Conservation (phyloP, 345 rosid genomes). For the Dipteronia sinensis region DNA sequence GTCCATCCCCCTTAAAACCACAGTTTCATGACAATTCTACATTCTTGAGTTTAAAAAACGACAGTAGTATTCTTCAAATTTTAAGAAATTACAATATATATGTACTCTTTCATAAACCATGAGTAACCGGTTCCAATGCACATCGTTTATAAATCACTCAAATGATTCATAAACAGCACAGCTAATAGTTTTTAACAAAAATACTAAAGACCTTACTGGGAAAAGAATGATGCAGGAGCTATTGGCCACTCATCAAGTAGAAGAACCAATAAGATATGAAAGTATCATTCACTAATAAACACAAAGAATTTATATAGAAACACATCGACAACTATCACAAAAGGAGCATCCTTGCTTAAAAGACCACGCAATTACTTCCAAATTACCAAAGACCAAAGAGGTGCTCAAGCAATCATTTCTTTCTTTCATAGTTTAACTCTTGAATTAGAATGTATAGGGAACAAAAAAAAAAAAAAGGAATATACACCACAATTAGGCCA, state of each 20-base stretch:
- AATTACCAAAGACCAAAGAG: not conserved
- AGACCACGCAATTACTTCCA: not conserved
- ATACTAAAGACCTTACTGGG: conserved; percentile 6
- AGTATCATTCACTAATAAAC: not conserved
- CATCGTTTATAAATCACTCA: not conserved
- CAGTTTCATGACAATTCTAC: not conserved
- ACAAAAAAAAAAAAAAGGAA: not conserved
- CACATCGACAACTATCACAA: not conserved
- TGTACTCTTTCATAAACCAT: not conserved
- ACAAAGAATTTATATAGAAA: not conserved
- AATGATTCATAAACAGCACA: not conserved
- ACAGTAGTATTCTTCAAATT: not conserved
- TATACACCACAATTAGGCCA: not conserved
- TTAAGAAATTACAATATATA: conserved; percentile 4
- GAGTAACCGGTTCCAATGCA: not conserved
- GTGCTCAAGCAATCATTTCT: not conserved
- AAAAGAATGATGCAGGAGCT: not conserved
- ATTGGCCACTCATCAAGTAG: not conserved
- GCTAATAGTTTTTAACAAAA: not conserved
- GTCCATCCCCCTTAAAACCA: not conserved
- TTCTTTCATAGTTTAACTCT: not conserved
- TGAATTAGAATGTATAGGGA: not conserved
- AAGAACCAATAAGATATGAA: not conserved
- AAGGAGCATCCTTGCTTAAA: conserved; percentile 8
- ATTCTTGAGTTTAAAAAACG: not conserved